phyloP scores from a whole-genome alignment of 2,329 filamentous ascomycete species.

The Penicillium sp. region DNA sequence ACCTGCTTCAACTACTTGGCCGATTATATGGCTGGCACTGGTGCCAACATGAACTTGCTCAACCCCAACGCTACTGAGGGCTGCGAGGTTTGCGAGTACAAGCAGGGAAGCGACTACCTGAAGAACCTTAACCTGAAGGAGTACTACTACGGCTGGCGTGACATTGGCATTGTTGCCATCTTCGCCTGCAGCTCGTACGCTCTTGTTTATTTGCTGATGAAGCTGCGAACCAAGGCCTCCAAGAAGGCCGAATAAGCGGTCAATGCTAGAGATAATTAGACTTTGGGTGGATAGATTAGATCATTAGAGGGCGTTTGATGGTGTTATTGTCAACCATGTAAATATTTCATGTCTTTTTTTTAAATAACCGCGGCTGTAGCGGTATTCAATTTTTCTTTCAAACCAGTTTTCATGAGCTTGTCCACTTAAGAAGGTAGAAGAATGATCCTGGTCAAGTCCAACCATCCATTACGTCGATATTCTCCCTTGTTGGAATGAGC shows the following conservation, averaged over 20 bases:
- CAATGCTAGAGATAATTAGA: background rate
- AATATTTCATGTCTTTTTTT: background rate
- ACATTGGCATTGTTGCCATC: slow-evolving; percentile 58
- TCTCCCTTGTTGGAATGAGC: background rate
- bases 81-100: slow-evolving; percentile 62
- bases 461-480: background rate
- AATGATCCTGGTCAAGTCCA: background rate
- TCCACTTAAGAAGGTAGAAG: too few species aligned
- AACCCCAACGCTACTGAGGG: slow-evolving; percentile 56
- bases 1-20: slow-evolving; percentile 57
- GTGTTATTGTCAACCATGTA: background rate
- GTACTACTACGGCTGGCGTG: slow-evolving; percentile 64
- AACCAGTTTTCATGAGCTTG: background rate
- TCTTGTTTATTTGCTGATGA: slow-evolving; percentile 39
- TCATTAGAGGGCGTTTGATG: background rate
- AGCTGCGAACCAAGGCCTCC: slow-evolving; percentile 23
- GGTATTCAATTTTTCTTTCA: background rate
- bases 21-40: slow-evolving; percentile 48
- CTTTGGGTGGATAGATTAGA: background rate
- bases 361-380: background rate
- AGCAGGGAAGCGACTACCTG: slow-evolving; percentile 58
- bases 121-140: slow-evolving; percentile 56
- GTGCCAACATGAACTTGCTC: slow-evolving; percentile 50
- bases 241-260: slow-evolving; percentile 21
- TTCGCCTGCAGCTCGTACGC: slow-evolving; percentile 56